These are phyloP conservation scores for Brettanomyces anomalus DNA, from an alignment of 805 yeast genomes.

Conservation along the genomic window DNA sequence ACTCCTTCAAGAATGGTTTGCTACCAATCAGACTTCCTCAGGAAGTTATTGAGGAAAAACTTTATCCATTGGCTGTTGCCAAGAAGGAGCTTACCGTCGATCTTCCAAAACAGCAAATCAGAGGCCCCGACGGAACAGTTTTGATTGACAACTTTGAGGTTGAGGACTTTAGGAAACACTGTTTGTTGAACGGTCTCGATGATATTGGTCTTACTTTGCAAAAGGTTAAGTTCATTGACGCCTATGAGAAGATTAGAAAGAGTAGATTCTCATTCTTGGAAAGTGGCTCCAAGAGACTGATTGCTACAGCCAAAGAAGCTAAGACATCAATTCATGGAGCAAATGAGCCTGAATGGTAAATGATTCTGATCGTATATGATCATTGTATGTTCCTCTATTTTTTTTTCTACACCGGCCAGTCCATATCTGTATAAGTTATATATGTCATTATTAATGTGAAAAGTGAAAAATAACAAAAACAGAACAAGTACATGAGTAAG, in stretches of 20 bases:
- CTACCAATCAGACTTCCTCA: constrained; percentile 88
- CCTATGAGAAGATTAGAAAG: constrained; percentile 72
- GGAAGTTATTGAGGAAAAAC: constrained; percentile 58
- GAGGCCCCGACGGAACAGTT: constrained; percentile 57
- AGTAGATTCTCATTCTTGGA: constrained; percentile 85
- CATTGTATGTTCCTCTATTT: not conserved
- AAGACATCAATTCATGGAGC: constrained; percentile 61
- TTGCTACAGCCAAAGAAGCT: constrained; percentile 56
- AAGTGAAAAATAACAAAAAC: too few relatives aligned
- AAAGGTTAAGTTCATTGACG: constrained; percentile 66
- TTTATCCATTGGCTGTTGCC: constrained; percentile 71
- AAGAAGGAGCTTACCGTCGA: constrained; percentile 73
- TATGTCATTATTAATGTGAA: too few relatives aligned
- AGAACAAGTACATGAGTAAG: too few relatives aligned
- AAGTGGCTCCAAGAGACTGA: constrained; percentile 60
- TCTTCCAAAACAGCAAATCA: constrained; percentile 77
- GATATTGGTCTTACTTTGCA: constrained; percentile 94
- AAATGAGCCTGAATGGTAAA: constrained; percentile 68
- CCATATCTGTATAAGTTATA: too few relatives aligned
- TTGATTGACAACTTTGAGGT: constrained; percentile 78
- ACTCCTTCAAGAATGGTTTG: constrained; percentile 93
- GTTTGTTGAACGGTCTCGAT: constrained; percentile 89
- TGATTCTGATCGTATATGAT: not conserved
- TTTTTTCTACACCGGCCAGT: too few relatives aligned
- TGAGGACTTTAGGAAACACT: constrained; percentile 89